Evolutionary conservation across 139 green algal species (phyloP), one percentile per base, ranked within the genome.

Genomic region (Chlorella sp.): DNA sequence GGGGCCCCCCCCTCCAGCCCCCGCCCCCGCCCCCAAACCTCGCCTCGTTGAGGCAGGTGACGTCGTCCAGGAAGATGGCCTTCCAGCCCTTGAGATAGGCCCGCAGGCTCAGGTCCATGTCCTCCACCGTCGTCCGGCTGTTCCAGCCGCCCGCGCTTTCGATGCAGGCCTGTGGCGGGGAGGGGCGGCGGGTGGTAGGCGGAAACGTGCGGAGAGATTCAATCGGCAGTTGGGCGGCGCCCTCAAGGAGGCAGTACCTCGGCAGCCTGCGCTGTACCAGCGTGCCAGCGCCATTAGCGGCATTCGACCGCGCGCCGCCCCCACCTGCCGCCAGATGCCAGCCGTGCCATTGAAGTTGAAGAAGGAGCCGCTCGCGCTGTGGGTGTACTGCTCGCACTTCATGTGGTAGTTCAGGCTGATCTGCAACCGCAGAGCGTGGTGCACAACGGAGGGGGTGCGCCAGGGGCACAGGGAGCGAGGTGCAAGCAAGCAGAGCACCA

Each of bases 301-400:
- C n/a, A n/a, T n/a, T n/a, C n/a, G n/a, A n/a, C n/a, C n/a, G n/a
- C n/a, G n/a, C n/a, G n/a, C n/a, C n/a, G n/a, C n/a, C n/a, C n/a
- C n/a, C n/a, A n/a, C n/a, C n/a, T n/a, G n/a, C n/a, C n/a, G n/a
- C n/a, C n/a, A n/a, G n/a, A n/a, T n/a, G n/a, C 72, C 72, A 15
- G 91, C 92, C 19, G 92, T 97, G 50, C 91, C 92, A 72, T 97
- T 96, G 83, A 97, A 97, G 77, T 97, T 96, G 83, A 96, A 97
- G 77, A 97, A 97, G 40, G 86, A 86, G 46, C 89, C 85, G 9
- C 70, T 78, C 19, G 87, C 83, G 64, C 86, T 93, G 67, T 93
- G 84, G 36, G 87, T 81, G 61, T 84, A 95, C 82, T 97, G 92
- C 74, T 97, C 92, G 67, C 90, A 95, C 73, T 90, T 89, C 71